These are phyloP conservation scores for Ceratocystis cubensis DNA, from an alignment of 2,329 filamentous ascomycete genomes.

Conservation along the genomic window DNA sequence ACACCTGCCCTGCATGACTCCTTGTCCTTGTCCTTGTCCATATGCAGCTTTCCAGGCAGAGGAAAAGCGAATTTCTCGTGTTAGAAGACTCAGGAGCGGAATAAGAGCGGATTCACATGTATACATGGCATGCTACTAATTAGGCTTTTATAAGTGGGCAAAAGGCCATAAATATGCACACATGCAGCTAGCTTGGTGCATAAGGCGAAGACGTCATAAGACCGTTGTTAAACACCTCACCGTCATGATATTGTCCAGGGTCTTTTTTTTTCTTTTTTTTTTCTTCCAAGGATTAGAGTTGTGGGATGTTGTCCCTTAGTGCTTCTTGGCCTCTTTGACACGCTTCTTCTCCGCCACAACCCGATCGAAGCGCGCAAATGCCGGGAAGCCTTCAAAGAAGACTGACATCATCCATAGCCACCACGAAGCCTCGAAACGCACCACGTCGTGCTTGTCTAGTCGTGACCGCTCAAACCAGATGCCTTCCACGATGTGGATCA, in stretches of 20 bases:
- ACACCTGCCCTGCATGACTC: neutral
- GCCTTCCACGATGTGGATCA: slow-evolving; percentile 55
- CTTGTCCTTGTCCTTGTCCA: neutral
- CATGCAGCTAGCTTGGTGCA: neutral
- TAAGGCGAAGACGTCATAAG: neutral
- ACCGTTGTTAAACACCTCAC: neutral
- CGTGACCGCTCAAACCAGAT: slow-evolving; percentile 38
- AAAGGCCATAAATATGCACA: neutral
- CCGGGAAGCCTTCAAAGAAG: slow-evolving; percentile 42
- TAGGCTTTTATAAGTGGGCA: neutral
- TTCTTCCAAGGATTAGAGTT: neutral
- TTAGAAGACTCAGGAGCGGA: neutral
- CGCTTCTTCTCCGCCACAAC: slow-evolving; percentile 32
- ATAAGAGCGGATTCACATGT: no score
- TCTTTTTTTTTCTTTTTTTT: neutral
- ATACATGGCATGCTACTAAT: neutral
- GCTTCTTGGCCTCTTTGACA: slow-evolving; percentile 33
- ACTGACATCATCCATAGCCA: slow-evolving; percentile 41
- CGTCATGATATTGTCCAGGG: neutral
- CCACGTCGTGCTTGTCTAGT: slow-evolving; percentile 38
- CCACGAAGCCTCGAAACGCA: slow-evolving; percentile 38
- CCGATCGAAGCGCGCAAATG: slow-evolving; percentile 36
- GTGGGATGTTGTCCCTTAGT: slow-evolving; percentile 25
- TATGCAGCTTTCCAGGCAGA: neutral
- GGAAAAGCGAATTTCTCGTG: neutral